Evolutionary conservation across 805 yeast genomes (phyloP), one percentile per base, ranked within the genome.

Genomic region (Barnettozyma populi): DNA sequence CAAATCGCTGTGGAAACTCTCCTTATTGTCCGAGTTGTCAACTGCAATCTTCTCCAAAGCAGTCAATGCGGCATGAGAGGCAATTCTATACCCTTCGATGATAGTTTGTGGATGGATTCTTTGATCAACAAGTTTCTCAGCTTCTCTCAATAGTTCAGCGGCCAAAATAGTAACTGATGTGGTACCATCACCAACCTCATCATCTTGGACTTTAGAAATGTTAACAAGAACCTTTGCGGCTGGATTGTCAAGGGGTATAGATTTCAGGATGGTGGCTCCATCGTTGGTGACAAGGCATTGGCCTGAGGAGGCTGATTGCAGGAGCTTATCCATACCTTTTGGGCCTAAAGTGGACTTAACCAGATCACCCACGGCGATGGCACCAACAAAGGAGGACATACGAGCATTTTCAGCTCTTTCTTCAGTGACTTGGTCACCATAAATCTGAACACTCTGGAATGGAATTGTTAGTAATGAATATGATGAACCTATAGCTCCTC

Each of bases 391-490:
- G 2, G 99, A 89, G 7, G 97, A 87, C 73, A 92, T 75, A 73
- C 99, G 90, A 46, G 99, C 99, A 69, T 92, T 90, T 69, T 94
- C 99, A 40, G 94, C 99, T 62, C 97, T 80, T 71, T 92, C 99
- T 70, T 92, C 99, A 6, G 94, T 86, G 47, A 92, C 98, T 68
- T 92, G 96, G 65, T 94, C 98, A 52, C 96, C 95, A 70, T 94
- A 89, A 63, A 92, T 90, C 59, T 90, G 92, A 52, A 90, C 96
- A 57, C 74, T 69, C 74, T 57, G 35, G 18, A 1, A 10, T 18
- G 7, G 2, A 10, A n/a, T 25, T 13, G 48, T 49, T 45, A 48
- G 52, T 44, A 50, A 14, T 29, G 32, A 29, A 14, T 14, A 5
- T 3, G 13, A 18, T 20, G 7, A 5, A 23, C 8, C 19, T 35